Conservation (phyloP, 768 basidiomycete genomes). For the Lepiota subincarnata region DNA sequence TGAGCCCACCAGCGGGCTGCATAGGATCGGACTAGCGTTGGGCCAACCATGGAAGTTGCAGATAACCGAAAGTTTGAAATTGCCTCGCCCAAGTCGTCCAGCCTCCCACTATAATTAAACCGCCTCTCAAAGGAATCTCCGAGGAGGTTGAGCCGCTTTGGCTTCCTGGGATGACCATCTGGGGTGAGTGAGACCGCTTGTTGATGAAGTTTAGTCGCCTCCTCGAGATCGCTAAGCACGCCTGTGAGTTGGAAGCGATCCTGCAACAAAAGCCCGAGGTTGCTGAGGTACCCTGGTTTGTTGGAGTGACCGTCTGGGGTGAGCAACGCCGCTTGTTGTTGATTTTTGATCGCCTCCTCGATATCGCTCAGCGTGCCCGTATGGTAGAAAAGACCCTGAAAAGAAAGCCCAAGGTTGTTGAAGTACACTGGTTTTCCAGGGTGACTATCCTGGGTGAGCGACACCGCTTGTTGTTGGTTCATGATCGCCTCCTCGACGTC, state of each 20-base stretch:
- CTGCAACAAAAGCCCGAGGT: background rate
- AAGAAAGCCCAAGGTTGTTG: conserved; percentile 3
- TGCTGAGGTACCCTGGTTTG: no score
- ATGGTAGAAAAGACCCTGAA: conserved; percentile 12
- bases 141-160: background rate
- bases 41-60: no score
- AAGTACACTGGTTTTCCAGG: background rate
- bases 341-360: background rate
- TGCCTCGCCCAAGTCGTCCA: no score
- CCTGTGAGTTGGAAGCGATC: background rate
- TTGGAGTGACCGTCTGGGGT: no score
- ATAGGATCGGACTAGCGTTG: no score
- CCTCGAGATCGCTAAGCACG: background rate
- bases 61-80: no score
- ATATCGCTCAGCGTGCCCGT: conserved; percentile 1
- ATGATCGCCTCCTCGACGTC: background rate
- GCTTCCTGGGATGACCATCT: conserved; percentile 8
- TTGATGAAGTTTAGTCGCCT: conserved; percentile 17
- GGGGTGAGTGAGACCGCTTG: conserved; percentile 19
- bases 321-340: background rate
- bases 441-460: background rate
- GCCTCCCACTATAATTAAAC: conserved; percentile 25
- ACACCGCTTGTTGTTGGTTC: background rate
- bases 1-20: no score
- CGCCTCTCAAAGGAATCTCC: background rate